These are phyloP conservation scores for Linum usitatissimum DNA, from an alignment of 345 rosid genomes.

Conservation along the genomic window DNA sequence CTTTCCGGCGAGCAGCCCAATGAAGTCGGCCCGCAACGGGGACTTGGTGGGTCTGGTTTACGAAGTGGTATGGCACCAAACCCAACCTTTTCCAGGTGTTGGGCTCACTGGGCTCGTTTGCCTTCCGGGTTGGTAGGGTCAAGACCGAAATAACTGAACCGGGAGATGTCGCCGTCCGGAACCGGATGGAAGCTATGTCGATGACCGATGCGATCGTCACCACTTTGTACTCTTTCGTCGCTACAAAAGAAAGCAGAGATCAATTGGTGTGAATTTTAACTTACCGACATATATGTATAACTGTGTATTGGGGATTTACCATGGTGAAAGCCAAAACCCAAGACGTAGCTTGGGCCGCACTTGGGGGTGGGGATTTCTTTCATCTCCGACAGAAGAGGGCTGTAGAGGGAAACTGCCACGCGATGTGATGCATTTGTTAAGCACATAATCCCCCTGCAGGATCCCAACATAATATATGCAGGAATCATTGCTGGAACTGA, in stretches of 20 bases:
- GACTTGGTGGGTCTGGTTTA: background rate
- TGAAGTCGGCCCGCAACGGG: background rate
- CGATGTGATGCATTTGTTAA: background rate
- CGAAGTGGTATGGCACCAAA: background rate
- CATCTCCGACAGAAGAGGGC: background rate
- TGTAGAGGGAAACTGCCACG: background rate
- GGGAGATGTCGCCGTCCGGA: background rate
- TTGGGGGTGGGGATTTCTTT: background rate
- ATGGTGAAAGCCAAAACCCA: background rate
- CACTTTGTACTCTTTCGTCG: background rate
- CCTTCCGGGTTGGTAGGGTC: background rate
- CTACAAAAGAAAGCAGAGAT: too few relatives aligned
- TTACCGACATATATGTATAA: too few relatives aligned
- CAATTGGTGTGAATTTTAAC: too few relatives aligned
- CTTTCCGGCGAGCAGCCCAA: background rate
- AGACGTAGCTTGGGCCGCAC: background rate
- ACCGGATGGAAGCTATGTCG: background rate
- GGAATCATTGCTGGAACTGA: conserved; percentile 27
- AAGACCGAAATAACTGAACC: background rate
- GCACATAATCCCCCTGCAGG: background rate
- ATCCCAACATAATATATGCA: conserved; percentile 32
- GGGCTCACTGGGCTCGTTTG: background rate
- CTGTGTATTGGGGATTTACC: too few relatives aligned
- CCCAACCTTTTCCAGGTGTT: background rate
- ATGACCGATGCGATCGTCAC: background rate